phyloP scores from a whole-genome alignment of 169 alveolate species.

The Blepharisma undulans region DNA sequence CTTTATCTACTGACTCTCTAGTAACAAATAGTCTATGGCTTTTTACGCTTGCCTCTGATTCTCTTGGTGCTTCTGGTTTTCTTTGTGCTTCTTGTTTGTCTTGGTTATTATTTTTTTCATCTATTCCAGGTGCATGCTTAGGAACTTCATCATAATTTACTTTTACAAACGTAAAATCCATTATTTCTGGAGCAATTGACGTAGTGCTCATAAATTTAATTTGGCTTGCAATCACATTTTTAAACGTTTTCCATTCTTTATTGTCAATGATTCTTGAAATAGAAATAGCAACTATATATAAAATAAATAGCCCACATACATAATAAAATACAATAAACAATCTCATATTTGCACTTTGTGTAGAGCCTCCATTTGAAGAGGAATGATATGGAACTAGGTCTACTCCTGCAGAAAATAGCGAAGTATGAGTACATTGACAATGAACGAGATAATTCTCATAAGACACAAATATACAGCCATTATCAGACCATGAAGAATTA shows the following conservation, averaged over 20 bases:
- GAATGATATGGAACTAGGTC: conserved; percentile 10
- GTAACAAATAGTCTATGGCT: too few relatives aligned
- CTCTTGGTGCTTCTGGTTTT: too few relatives aligned
- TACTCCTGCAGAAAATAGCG: not conserved
- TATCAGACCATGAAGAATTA: not conserved
- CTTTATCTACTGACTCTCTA: too few relatives aligned
- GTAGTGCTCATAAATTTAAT: too few relatives aligned
- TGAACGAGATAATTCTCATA: not conserved
- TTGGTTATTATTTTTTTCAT: too few relatives aligned
- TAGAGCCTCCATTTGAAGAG: not conserved
- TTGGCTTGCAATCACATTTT: not conserved
- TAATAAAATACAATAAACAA: not conserved
- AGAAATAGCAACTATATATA: not conserved
- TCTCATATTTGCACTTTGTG: not conserved
- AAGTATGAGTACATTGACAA: not conserved
- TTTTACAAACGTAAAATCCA: too few relatives aligned
- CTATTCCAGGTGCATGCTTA: too few relatives aligned
- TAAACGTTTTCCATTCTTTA: not conserved
- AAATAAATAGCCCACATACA: not conserved
- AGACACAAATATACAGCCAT: not conserved
- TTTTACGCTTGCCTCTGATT: too few relatives aligned
- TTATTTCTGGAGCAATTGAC: too few relatives aligned
- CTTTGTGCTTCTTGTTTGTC: too few relatives aligned
- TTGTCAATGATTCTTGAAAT: not conserved
- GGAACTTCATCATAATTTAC: too few relatives aligned